These are phyloP conservation scores for Nicotiana paniculata DNA, from an alignment of 257 asterid genomes.

Conservation along the genomic window DNA sequence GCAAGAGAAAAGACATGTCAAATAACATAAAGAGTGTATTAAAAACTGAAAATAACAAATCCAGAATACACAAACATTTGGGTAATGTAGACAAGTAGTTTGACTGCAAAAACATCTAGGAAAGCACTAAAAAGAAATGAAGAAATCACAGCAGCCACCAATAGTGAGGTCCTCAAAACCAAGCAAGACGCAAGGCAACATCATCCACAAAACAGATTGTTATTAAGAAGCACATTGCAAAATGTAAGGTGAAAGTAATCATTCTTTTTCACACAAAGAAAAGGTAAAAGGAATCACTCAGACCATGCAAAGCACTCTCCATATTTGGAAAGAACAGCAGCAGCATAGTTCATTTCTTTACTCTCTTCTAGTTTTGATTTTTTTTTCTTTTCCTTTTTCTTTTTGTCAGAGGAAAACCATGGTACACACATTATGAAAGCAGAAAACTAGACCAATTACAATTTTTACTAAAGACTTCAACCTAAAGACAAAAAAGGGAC, in stretches of 20 bases:
- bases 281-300: neutral
- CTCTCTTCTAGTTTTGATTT: neutral
- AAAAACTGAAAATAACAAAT: no score
- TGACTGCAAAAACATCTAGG: neutral
- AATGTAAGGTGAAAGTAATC: neutral
- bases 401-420: neutral
- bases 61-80: no score
- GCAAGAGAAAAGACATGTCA: neutral
- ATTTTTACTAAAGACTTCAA: neutral
- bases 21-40: no score
- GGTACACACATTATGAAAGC: neutral
- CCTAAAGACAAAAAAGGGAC: neutral
- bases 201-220: neutral
- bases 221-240: neutral
- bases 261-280: neutral
- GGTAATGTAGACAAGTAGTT: no score
- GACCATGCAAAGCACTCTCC: neutral
- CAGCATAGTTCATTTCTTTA: neutral
- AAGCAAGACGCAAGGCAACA: neutral
- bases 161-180: no score
- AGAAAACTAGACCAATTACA: neutral
- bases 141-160: neutral
- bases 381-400: neutral
- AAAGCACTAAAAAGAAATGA: neutral
- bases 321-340: no score